Evolutionary conservation across 1,284 basidiomycete species (phyloP).

Genomic region (Trichosporon asahii): DNA sequence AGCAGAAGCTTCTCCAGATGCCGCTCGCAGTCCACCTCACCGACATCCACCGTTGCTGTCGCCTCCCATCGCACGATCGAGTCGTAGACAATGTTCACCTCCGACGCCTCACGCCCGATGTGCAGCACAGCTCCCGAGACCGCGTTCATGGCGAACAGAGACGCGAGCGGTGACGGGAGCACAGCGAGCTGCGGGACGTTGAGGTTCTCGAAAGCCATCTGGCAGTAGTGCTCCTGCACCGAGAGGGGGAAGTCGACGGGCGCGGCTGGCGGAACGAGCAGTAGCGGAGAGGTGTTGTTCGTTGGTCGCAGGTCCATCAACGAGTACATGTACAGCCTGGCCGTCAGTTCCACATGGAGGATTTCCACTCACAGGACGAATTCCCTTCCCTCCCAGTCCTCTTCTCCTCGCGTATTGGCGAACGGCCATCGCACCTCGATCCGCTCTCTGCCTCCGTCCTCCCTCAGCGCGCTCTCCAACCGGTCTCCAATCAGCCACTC

Average conservation of each 20-base stretch:
- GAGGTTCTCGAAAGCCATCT: slow-evolving; percentile 92
- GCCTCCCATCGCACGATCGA: slow-evolving; percentile 64
- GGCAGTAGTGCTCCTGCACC: slow-evolving; percentile 72
- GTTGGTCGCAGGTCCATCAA: slow-evolving; percentile 71
- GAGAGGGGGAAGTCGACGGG: slow-evolving; percentile 53
- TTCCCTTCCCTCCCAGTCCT: slow-evolving; percentile 85
- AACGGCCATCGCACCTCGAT: slow-evolving; percentile 81
- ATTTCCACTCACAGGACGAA: slow-evolving; percentile 72
- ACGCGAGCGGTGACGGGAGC: slow-evolving; percentile 77
- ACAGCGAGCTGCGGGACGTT: slow-evolving; percentile 82
- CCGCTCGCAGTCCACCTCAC: slow-evolving; percentile 68
- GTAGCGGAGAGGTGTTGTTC: slow-evolving; percentile 61
- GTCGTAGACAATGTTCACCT: slow-evolving; percentile 70
- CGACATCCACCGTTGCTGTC: slow-evolving; percentile 62
- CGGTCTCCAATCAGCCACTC: slow-evolving; percentile 82
- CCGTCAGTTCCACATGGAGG: slow-evolving; percentile 18
- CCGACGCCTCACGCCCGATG: slow-evolving; percentile 68
- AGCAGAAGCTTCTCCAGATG: slow-evolving; percentile 69
- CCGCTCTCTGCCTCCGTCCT: slow-evolving; percentile 59
- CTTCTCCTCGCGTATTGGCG: slow-evolving; percentile 59
- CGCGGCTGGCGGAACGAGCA: slow-evolving; percentile 59
- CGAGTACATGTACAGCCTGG: slow-evolving; percentile 78
- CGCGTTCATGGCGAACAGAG: slow-evolving; percentile 75
- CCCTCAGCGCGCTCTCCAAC: slow-evolving; percentile 71
- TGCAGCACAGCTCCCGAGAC: slow-evolving; percentile 80